phyloP scores from a whole-genome alignment of 768 basidiomycete genomes.

The Leccinum broughii region DNA sequence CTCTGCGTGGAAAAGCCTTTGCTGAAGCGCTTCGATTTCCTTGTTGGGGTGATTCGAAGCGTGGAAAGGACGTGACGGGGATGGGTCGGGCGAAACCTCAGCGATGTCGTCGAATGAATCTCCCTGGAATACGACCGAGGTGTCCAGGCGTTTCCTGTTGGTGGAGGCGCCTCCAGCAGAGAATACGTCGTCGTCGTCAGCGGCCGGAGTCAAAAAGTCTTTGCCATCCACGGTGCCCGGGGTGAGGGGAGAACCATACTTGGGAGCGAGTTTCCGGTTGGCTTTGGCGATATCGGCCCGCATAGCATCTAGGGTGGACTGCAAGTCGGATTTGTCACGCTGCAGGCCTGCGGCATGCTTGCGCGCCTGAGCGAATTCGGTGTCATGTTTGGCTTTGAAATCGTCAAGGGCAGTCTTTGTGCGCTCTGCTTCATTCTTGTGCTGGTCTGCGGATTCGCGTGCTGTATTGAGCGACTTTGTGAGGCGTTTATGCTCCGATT shows the following conservation, averaged over 20 bases:
- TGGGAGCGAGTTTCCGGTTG: conserved; percentile 54
- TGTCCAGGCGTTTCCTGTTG: conserved; percentile 58
- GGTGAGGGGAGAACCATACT: conserved; percentile 73
- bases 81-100: conserved; percentile 63
- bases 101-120: conserved; percentile 48
- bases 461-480: too few species aligned
- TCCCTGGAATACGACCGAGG: conserved; percentile 45
- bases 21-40: conserved; percentile 80
- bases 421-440: too few species aligned
- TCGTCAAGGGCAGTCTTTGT: too few species aligned
- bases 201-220: conserved; percentile 60
- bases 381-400: too few species aligned
- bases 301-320: too few species aligned
- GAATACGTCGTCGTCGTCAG: conserved; percentile 68
- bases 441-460: too few species aligned
- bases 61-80: conserved; percentile 60
- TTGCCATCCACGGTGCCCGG: conserved; percentile 50
- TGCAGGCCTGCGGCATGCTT: too few species aligned
- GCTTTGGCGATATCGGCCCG: conserved; percentile 58
- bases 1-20: conserved; percentile 83
- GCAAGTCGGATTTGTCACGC: too few species aligned
- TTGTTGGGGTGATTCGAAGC: conserved; percentile 74
- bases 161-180: conserved; percentile 60
- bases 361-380: too few species aligned
- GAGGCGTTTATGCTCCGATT: conserved; percentile 57